These are phyloP conservation scores for Lachancea nothofagi DNA, from an alignment of 805 yeast genomes.

Conservation along the genomic window DNA sequence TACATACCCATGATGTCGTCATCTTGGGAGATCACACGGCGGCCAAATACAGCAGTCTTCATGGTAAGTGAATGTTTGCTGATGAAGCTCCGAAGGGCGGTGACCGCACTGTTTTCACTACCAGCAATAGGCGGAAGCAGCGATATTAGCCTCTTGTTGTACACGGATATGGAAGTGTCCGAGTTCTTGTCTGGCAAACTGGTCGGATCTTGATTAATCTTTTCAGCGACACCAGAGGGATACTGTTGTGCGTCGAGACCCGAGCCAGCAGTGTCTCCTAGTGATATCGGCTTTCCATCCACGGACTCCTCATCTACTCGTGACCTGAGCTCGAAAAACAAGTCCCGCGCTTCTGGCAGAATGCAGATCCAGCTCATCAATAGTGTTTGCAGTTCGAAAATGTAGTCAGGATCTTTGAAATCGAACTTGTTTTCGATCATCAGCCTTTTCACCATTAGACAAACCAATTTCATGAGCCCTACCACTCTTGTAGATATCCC, in stretches of 20 bases:
- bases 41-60: constrained; percentile 20
- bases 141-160: constrained; percentile 19
- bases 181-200: not conserved
- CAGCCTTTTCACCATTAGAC: constrained; percentile 56
- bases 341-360: constrained; percentile 55
- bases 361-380: constrained; percentile 61
- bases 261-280: not conserved
- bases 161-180: constrained; percentile 7
- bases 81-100: constrained; percentile 23
- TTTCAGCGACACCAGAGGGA: too few relatives aligned
- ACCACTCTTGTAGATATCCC: constrained; percentile 32
- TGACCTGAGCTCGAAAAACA: constrained; percentile 42
- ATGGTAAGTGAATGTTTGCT: constrained; percentile 23
- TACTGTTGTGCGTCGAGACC: not conserved
- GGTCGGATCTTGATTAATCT: not conserved
- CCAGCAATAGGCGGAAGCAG: constrained; percentile 24
- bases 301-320: constrained; percentile 8
- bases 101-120: constrained; percentile 23
- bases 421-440: constrained; percentile 41
- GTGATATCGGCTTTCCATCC: not conserved
- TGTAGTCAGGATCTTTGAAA: constrained; percentile 46
- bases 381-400: constrained; percentile 53
- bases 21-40: constrained; percentile 22
- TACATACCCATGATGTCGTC: constrained; percentile 23
- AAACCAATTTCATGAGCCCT: constrained; percentile 48